Base-by-base conservation (phyloP, 306 rosid genomes). In the Gastrolobium bilobum region DNA sequence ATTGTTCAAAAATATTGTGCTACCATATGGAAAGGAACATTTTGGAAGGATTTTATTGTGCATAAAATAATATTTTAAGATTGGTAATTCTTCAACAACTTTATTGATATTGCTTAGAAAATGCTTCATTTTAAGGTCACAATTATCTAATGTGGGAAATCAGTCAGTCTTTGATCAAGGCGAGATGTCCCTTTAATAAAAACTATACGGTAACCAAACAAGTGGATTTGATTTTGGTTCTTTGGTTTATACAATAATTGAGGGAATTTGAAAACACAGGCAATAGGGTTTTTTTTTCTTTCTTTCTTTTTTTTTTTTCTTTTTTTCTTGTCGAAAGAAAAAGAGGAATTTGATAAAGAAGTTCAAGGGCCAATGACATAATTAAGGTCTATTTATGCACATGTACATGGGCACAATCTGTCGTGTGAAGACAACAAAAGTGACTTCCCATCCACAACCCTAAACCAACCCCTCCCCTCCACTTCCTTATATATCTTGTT, bases 341-440 rank as follows among this genome's bases (percentile, higher is more conserved):
- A 72, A 75, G 59, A 71, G 81, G 81, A 82, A 83, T 67, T 15
- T 78, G 79, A 67, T 70, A 73, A 68, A 64, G 68, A 70, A 31
- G 69, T 68, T 56, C 44, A 54, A 73, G 59, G 58, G 48, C 14
- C 57, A 65, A 83, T 68, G 72, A 81, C 78, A 82, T 60, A 72
- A 79, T 10, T 20, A 20, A 14, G 70, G 64, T 79, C 54, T 60
- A 48, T 62, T 76, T 46, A 31, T 51, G 59, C 34, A 82, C 62
- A 58, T 60, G 68, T 57, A 53, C 66, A 85, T 30, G 82, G 84
- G 78, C 79, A 68, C 37, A 84, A 82, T 84, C 65, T 89, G 92
- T 92, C 99, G 94, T 92, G 99, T 84, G 92, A 95, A 95, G 89
- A 91, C 97, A 92, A 95, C 98, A 95, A 95, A 92, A 95, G 93